Evolutionary conservation across 2,329 filamentous ascomycete species (phyloP), one percentile per base, ranked within the genome.

Genomic region (Colletotrichum sp.): DNA sequence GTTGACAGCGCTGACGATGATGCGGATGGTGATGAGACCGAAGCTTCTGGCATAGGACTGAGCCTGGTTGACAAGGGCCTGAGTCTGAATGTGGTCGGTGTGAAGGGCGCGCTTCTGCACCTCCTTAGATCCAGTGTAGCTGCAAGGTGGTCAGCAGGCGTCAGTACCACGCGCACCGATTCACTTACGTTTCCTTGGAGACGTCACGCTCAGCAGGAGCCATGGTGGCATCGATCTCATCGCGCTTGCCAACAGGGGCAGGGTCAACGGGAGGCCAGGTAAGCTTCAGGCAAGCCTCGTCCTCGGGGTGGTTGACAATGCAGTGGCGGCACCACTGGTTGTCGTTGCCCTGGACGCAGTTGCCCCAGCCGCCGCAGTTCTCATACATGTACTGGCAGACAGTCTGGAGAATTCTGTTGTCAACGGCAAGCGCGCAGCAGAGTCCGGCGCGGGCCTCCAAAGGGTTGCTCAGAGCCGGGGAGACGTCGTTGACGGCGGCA

Each of bases 161-260:
- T 49, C 44, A 4, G 0, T 21, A 1, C 1, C n/a, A 49, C 1
- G 0, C 10, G 44, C 44, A 49, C n/a, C 5, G 10, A 0, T 49
- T 49, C 10, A 49, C 44, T 49, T 21, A 49, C 44, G 44, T 49
- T 49, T 49, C 44, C 44, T 49, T 49, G 44, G 44, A 49, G 44
- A 49, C 44, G 10, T 49, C 44, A 49, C 44, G 44, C 44, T 49
- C n/a, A 49, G 44, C 44, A 21, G 44, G 44, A 1, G 44, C n/a
- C 44, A 49, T 13, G 44, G 44, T 49, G 44, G 44, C 44, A 3
- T 49, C 44, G n/a, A 10, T 49, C 44, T 49, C 44, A 49, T 49
- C 44, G n/a, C 44, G 44, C 44, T 49, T 49, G 44, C 44, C 44
- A 21, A 49, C 44, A 21, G 44, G 44, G n/a, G 44, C 44, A 49